Evolutionary conservation across 495 filamentous ascomycete species (phyloP), one percentile per base, ranked within the genome.

Genomic region (Penicillium desertorum): DNA sequence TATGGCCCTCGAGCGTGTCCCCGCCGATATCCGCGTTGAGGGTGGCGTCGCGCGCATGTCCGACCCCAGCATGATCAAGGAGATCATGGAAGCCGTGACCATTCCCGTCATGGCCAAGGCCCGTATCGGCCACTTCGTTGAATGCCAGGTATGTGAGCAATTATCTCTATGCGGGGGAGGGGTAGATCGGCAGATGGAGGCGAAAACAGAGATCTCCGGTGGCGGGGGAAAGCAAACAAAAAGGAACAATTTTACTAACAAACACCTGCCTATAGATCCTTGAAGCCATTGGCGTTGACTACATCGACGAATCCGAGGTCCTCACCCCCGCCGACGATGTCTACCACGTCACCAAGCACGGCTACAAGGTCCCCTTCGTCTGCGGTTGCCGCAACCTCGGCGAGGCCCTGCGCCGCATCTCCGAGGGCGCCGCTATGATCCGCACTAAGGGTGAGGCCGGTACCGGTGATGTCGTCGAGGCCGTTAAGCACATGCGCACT

Each of bases 101-200:
- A 97, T 98, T 60, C 94, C 94, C 58, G 95, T 98, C 72, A 98
- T 98, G 94, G 94, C 94, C 20, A 98, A 98, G 79, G 94, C 93
- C 17, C 87, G 94, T 71, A 98, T 98, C 69, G 94, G 94, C 23
- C 94, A 98, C 75, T 90, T 97, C 62, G 92, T 96, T 59, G 94
- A 98, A 78, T 97, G 93, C 79, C 93, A 90, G 85, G 85, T 88
- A 73, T 48, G 72, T 66, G 36, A 29, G 22, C 20, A 11, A 27
- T 43, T 17, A 25, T 34, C 42, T 17, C 37, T 20, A 45, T 45
- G 53, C 43, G 52, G 52, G 52, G 52, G 42, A 54, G 42, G 45
- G 51, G 39, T 14, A 34, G 32, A 34, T 12, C 10, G 51, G 39
- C 23, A 45, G 34, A 46, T 25, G 30, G 41, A 43, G 42, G n/a